Base-by-base conservation (phyloP, 2,329 filamentous ascomycete species). In the Pseudocercospora musae region DNA sequence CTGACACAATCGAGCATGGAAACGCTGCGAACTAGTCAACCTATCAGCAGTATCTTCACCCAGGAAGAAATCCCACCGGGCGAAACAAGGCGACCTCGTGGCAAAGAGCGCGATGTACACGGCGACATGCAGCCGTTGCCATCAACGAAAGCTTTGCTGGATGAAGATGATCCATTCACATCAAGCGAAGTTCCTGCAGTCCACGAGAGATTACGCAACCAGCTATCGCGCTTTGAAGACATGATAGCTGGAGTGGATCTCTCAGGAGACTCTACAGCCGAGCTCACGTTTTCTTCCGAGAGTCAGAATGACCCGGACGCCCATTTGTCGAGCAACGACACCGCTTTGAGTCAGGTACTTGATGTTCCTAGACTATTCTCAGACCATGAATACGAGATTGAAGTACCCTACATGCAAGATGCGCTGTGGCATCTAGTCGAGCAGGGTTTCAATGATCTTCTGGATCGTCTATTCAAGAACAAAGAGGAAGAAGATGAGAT, bases 341-440 rank as follows among this genome's bases (percentile, higher is more conserved):
- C 52, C 15, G 18, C 29, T 40, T 7, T 54, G n/a, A 15, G n/a
- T 23, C 27, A 40, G 18, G 54, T 57, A 3, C 31, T 60, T 8
- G 49, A 62, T 15, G 7, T 59, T 13, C 31, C 29, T 5, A 31
- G 37, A 10, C 21, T 44, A 18, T 37, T 54, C n/a, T 20, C 52
- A 21, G 50, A 33, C 9, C 31, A 25, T 37, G 55, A 61, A 40
- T 61, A 63, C n/a, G 57, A 59, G 13, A 23, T 31, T 15, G 53
- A 60, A 44, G 65, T 65, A 23, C 60, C 66, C 8, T 61, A 65
- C 13, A 40, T 67, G 27, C 91, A 89, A 69, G 92, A 98, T 73
- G 89, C 97, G 3, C 80, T 98, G 0, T 97, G 96, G 72, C 91
- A 96, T 74, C 87, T 96, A 31, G 92, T 91, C 0, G 92, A 97